Base-by-base conservation (phyloP, 768 basidiomycete genomes). In the Hygrophoropsis aurantiaca region DNA sequence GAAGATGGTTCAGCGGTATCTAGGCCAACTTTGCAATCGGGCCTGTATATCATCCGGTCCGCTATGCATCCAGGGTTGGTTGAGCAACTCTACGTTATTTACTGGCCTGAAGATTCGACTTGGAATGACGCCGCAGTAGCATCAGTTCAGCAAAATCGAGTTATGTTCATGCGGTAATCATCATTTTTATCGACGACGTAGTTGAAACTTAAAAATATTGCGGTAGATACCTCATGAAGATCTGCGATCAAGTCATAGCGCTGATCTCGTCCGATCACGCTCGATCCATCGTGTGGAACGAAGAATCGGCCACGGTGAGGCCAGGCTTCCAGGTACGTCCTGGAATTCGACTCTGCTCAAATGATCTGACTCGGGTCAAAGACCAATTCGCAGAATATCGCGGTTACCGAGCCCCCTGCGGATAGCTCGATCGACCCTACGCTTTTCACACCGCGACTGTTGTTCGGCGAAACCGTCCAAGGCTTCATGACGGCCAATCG, bases 151-250 rank as follows among this genome's bases (percentile, higher is more conserved):
- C 71, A 74, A 3, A 84, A 82, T 61, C 70, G 82, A 5, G 66
- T 77, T 2, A 80, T 80, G 0, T 84, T 84, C 53, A 82, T 84
- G 79, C 64, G 82, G 82, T 79, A 60, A 46, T 5, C n/a, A n/a
- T 36, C 13, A 6, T 21, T 9, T 16, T 10, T 18, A 5, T 10
- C 23, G 11, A 3, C 20, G 6, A 39, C 13, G 20, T 52, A 42
- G 27, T 39, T 36, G 42, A 3, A 19, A 20, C 39, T 4, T 16
- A 16, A 6, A 6, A 38, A 11, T n/a, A 36, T 32, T 16, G 16
- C 19, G 18, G 18, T 27, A 84, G 83, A 40, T 84, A 85, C 52
- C 73, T 84, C 11, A 80, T 72, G 2, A 81, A 81, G 61, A 69
- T 84, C 32, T 65, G 74, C 15, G 81, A 85, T 51, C 83, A 84